Evolutionary conservation across 148 eudicot species (phyloP), one percentile per base, ranked within the genome.

Genomic region (Selenicereus undatus): DNA sequence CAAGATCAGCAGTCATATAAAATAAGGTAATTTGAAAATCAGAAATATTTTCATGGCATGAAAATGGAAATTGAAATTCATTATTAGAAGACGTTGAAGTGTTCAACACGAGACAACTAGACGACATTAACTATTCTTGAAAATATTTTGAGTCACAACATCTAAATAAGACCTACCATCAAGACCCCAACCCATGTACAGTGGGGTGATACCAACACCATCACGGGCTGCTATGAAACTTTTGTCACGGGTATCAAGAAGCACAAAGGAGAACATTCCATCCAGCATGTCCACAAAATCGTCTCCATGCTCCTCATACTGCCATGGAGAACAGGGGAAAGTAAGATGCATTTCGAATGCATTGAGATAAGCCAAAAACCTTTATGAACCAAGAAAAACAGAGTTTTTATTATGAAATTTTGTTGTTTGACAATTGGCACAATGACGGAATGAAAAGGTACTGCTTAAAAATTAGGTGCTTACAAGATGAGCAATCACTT

Each of bases 301-400:
- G 89, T 94, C 98, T 83, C 98, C 98, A 83, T 94, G 79, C 72
- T 93, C 95, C 83, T 93, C 98, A 87, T 94, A 94, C 98, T 94
- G 84, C 36, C 24, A 35, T 10, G 48, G 18, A 62, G 7, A 48
- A 52, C 76, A 73, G 50, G 42, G 64, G 81, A 36, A 74, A 21
- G 48, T 39, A 77, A 54, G 20, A 80, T n/a, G 58, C 50, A 39
- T n/a, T 35, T n/a, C 22, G 51, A 27, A n/a, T 48, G 18, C 14
- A 18, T 77, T 62, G 2, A 39, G 29, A 60, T 62, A 43, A 36
- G 76, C 21, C 30, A 29, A 56, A 76, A 81, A 21, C 8, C 52
- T 27, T 24, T 39, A 17, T 24, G 24, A 73, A 42, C 71, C 39
- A 16, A 75, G 48, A 75, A 75, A 79, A 79, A 56, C 45, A 36